Conservation (phyloP, 2,329 filamentous ascomycete genomes). For the Didymella keratinophila region DNA sequence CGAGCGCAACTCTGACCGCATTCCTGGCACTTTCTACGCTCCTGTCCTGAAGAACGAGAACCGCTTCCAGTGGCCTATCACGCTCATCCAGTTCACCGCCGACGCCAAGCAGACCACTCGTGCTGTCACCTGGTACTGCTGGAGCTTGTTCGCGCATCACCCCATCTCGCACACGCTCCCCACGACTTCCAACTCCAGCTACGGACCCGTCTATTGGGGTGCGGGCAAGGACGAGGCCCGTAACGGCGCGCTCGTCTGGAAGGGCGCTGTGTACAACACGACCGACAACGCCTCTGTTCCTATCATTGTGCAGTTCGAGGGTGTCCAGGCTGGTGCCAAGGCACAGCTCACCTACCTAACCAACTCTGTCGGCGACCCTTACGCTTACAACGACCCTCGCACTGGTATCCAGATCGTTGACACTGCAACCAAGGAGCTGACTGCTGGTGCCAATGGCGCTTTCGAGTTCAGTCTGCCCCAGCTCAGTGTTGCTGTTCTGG, state of each 20-base stretch:
- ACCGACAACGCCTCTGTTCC: conserved; percentile 43
- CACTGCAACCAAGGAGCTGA: conserved; percentile 28
- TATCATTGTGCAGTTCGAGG: conserved; percentile 42
- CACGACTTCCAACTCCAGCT: conserved; percentile 46
- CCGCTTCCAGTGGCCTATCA: conserved; percentile 49
- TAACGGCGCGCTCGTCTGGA: conserved; percentile 52
- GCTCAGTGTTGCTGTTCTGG: conserved; percentile 65
- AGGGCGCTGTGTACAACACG: conserved; percentile 60
- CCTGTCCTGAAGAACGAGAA: conserved; percentile 48
- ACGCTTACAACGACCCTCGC: conserved; percentile 53
- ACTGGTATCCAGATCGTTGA: conserved; percentile 58
- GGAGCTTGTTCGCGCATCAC: conserved; percentile 53
- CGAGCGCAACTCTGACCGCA: conserved; percentile 69
- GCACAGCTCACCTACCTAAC: conserved; percentile 55
- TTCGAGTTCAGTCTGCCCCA: conserved; percentile 64
- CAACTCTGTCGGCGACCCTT: conserved; percentile 49
- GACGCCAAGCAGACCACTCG: conserved; percentile 45
- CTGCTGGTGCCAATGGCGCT: conserved; percentile 53
- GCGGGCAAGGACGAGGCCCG: conserved; percentile 50
- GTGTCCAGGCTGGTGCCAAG: conserved; percentile 36
- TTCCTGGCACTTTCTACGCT: conserved; percentile 58
- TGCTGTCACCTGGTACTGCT: conserved; percentile 46
- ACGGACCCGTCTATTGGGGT: conserved; percentile 57
- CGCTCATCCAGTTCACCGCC: conserved; percentile 53
- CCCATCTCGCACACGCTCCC: conserved; percentile 57